A percentile compares a stretch with the other conserved stretches of the same genome.
Conservation (phyloP, 2,329 filamentous ascomycete genomes). For the Ophidiomyces ophidiicola region DNA sequence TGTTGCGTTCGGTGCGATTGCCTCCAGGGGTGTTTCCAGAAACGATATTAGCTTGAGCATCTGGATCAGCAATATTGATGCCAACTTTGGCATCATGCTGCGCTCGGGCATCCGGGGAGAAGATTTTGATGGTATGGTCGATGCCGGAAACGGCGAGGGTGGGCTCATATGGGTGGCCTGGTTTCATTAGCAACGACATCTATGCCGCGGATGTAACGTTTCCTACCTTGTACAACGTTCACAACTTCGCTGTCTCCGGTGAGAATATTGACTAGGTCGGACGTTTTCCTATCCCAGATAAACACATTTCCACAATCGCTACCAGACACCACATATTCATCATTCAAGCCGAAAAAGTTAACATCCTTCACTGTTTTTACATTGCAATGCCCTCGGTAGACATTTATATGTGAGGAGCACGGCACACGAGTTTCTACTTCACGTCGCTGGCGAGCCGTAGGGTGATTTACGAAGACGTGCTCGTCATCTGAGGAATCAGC, state of each 20-base stretch:
- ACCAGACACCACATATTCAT: constrained; percentile 57
- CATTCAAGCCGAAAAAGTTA: constrained; percentile 54
- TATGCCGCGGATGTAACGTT: constrained; percentile 10
- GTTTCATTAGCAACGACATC: not conserved
- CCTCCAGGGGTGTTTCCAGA: constrained; percentile 20
- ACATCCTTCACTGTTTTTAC: constrained; percentile 57
- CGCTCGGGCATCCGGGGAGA: constrained; percentile 48
- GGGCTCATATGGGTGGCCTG: constrained; percentile 55
- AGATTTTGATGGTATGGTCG: constrained; percentile 57
- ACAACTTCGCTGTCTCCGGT: constrained; percentile 58
- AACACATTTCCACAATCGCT: constrained; percentile 56
- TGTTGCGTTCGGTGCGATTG: constrained; percentile 17
- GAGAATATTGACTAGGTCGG: constrained; percentile 50
- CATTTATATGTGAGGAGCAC: constrained; percentile 44
- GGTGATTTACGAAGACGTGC: constrained; percentile 34
- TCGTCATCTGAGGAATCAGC: constrained; percentile 18
- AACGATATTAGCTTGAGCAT: constrained; percentile 28
- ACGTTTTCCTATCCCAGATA: constrained; percentile 55
- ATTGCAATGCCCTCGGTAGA: constrained; percentile 54
- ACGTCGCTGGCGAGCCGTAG: constrained; percentile 33
- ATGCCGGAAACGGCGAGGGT: constrained; percentile 55
- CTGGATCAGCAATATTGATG: constrained; percentile 44
- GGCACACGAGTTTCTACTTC: constrained; percentile 44
- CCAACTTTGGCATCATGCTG: constrained; percentile 47
- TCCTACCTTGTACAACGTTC: constrained; percentile 51